These are phyloP conservation scores for Xylaria palmicola DNA, from an alignment of 495 filamentous ascomycete species.

Conservation along the genomic window DNA sequence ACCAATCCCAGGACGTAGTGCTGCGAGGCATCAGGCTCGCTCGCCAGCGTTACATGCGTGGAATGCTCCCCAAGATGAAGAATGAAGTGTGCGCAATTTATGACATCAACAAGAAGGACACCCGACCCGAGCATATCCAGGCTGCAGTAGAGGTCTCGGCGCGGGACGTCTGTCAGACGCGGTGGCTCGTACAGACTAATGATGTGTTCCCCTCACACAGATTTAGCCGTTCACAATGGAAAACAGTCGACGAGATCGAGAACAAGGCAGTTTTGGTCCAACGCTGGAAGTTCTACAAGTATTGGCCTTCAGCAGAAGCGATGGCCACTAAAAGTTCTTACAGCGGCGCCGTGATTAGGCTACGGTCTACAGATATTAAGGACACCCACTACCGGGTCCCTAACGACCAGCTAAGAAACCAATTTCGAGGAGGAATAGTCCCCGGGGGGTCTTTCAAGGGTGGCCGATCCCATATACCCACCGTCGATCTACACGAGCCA, in stretches of 20 bases:
- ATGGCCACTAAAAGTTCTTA: slow-evolving; percentile 4
- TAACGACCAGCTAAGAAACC: slow-evolving; percentile 22
- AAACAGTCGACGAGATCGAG: slow-evolving; percentile 18
- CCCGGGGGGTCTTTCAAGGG: slow-evolving; percentile 29
- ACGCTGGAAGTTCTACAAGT: slow-evolving; percentile 22
- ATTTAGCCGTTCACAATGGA: slow-evolving; percentile 13
- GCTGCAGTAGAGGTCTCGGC: slow-evolving; percentile 39
- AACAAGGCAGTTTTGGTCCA: slow-evolving; percentile 32
- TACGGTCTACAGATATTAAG: neutral
- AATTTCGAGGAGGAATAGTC: slow-evolving; percentile 31
- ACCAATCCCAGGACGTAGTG: neutral
- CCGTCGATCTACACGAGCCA: neutral
- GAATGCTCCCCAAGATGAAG: neutral
- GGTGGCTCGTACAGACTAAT: slow-evolving; percentile 51
- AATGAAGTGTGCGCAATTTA: slow-evolving; percentile 45
- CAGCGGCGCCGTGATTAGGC: slow-evolving; percentile 22
- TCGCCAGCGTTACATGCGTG: neutral
- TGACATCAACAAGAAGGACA: slow-evolving; percentile 41
- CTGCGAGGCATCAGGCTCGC: slow-evolving; percentile 6
- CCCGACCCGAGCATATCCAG: slow-evolving; percentile 31
- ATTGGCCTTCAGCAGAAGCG: slow-evolving; percentile 7
- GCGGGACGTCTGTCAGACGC: slow-evolving; percentile 24
- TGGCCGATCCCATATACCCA: neutral
- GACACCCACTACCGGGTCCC: neutral
- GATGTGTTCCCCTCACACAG: slow-evolving; percentile 33